Evolutionary conservation across 208 protist species (phyloP).

Genomic region (Leishmania martiniquensis): DNA sequence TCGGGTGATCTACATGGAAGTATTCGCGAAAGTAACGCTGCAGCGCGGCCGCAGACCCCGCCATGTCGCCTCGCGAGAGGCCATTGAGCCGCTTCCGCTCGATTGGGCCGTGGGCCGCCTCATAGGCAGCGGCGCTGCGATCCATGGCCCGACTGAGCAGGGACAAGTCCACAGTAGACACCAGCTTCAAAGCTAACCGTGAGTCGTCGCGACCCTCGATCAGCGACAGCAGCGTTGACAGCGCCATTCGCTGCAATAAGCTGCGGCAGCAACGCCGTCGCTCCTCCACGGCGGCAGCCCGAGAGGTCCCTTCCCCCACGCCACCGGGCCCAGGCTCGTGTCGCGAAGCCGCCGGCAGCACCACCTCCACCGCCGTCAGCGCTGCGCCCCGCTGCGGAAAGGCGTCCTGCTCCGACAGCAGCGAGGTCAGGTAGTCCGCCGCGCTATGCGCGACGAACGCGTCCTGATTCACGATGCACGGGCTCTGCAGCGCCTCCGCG

Average conservation of each 20-base stretch:
- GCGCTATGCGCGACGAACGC: constrained; percentile 52
- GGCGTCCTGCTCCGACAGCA: constrained; percentile 30
- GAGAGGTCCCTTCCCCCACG: not conserved
- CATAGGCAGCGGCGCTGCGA: constrained; percentile 42
- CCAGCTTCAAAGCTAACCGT: constrained; percentile 30
- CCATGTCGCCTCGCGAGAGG: constrained; percentile 35
- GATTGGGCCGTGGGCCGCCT: constrained; percentile 36
- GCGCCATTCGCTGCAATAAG: constrained; percentile 30
- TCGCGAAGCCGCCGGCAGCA: constrained; percentile 18
- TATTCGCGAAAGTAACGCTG: constrained; percentile 46
- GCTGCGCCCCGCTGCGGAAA: constrained; percentile 22
- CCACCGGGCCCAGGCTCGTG: constrained; percentile 10
- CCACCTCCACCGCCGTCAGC: constrained; percentile 23
- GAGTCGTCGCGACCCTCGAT: constrained; percentile 64
- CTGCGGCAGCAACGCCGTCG: constrained; percentile 20
- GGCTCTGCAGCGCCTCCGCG: constrained; percentile 56
- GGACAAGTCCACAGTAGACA: constrained; percentile 44
- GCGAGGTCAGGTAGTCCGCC: constrained; percentile 48
- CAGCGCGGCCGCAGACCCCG: constrained; percentile 22
- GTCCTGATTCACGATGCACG: constrained; percentile 59
- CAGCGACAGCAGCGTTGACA: constrained; percentile 55
- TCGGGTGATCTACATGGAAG: constrained; percentile 35
- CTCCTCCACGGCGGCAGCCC: constrained; percentile 15
- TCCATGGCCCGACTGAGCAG: constrained; percentile 48
- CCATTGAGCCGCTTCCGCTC: constrained; percentile 27